phyloP scores from a whole-genome alignment of 768 basidiomycete genomes.

The Mycena galericulata region DNA sequence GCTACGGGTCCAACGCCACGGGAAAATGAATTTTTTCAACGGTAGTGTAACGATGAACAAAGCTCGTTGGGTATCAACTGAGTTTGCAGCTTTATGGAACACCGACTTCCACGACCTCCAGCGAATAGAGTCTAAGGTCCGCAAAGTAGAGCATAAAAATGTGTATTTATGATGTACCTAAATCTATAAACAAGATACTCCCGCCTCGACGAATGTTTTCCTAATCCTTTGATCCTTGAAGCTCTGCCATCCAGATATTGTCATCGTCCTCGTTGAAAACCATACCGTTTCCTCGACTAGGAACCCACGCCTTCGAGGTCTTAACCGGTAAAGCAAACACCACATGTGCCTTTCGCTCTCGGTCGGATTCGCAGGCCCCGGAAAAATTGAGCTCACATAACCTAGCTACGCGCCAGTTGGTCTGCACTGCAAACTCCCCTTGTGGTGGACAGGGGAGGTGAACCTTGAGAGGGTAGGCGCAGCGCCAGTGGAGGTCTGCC shows the following conservation, averaged over 20 bases:
- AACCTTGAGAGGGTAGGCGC: neutral
- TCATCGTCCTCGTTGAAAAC: constrained; percentile 16
- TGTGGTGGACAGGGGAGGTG: constrained; percentile 5
- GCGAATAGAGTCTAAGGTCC: too few relatives aligned
- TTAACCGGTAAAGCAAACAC: neutral
- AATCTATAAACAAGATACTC: neutral
- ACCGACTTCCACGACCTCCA: too few relatives aligned
- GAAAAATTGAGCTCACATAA: constrained; percentile 22
- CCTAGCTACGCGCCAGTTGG: neutral
- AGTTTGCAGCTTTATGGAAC: too few relatives aligned
- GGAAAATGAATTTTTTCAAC: too few relatives aligned
- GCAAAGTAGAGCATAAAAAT: too few relatives aligned
- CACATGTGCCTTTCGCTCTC: neutral
- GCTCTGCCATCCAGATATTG: constrained; percentile 7
- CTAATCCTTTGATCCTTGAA: neutral
- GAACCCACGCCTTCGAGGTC: neutral
- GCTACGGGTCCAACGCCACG: too few relatives aligned
- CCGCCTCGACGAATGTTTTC: neutral
- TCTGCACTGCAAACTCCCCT: constrained; percentile 1
- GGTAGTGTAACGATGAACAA: too few relatives aligned
- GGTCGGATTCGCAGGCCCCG: neutral
- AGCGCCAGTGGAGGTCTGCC: constrained; percentile 12
- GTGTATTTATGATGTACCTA: too few relatives aligned
- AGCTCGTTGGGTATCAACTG: too few relatives aligned
- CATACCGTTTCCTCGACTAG: constrained; percentile 4